A percentile compares a stretch with the other conserved stretches of the same genome.
These are phyloP conservation scores for Thalassia testudinum DNA, from an alignment of 116 monocot genomes.

Conservation along the genomic window DNA sequence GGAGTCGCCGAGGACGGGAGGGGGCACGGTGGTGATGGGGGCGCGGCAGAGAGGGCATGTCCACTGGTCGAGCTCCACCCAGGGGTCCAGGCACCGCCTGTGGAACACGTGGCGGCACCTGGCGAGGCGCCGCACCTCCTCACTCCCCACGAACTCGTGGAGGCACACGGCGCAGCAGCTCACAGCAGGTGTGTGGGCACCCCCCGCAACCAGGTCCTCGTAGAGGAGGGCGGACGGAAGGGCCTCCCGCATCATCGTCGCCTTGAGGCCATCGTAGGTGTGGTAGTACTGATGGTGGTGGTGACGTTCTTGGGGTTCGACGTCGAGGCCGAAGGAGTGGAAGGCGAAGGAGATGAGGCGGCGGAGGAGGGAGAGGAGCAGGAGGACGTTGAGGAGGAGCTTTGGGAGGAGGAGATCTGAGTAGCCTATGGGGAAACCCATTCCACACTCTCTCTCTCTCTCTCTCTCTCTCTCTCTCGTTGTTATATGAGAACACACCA, in stretches of 20 bases:
- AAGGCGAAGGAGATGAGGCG: conserved; percentile 9
- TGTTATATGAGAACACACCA: too few relatives aligned
- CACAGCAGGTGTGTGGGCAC: too few relatives aligned
- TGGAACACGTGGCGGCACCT: conserved; percentile 48
- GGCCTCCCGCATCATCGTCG: too few relatives aligned
- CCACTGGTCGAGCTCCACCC: conserved; percentile 24
- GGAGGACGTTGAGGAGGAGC: conserved; percentile 13
- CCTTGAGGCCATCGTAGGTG: too few relatives aligned
- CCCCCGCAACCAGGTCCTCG: too few relatives aligned
- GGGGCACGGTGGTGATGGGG: conserved; percentile 1
- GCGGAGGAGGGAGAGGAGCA: conserved; percentile 12
- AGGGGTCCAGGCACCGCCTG: conserved; percentile 35
- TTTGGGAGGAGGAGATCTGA: conserved; percentile 20
- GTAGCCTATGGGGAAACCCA: conserved; percentile 23
- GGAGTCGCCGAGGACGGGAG: too few relatives aligned
- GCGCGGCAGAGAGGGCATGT: conserved; percentile 50
- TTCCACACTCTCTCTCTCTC: background rate
- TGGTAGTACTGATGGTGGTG: too few relatives aligned
- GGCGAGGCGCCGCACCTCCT: conserved; percentile 24
- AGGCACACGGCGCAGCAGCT: conserved; percentile 34
- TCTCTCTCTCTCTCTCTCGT: too few relatives aligned
- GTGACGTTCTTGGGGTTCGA: too few relatives aligned
- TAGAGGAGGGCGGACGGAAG: too few relatives aligned
- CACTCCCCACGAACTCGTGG: conserved; percentile 15
- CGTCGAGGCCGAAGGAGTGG: conserved; percentile 5